Evolutionary conservation across 2,329 filamentous ascomycete genomes (phyloP).

Genomic region (Macrophomina tecta): DNA sequence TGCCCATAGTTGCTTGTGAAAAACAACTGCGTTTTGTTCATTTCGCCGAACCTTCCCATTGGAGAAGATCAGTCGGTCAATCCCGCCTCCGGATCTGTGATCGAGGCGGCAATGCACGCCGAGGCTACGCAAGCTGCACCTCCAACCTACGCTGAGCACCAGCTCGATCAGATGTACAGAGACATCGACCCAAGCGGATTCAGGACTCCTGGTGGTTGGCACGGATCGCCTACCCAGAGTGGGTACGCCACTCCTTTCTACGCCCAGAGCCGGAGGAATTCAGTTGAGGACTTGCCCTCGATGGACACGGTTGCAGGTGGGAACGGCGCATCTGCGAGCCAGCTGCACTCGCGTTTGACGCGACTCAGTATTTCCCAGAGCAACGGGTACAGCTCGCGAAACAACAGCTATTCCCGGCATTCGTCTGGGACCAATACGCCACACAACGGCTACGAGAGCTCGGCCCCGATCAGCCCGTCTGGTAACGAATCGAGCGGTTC

Average conservation of each 20-base stretch:
- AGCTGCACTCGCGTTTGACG: slow-evolving; percentile 72
- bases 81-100: slow-evolving; percentile 33
- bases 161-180: slow-evolving; percentile 88
- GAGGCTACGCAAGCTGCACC: slow-evolving; percentile 73
- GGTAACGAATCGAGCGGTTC: slow-evolving; percentile 24
- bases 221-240: slow-evolving; percentile 38
- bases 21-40: slow-evolving; percentile 89
- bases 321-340: slow-evolving; percentile 60
- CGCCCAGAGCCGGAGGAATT: slow-evolving; percentile 73
- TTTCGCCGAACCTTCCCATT: slow-evolving; percentile 89
- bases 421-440: slow-evolving; percentile 45
- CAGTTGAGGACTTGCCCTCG: slow-evolving; percentile 75
- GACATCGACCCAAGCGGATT: slow-evolving; percentile 83
- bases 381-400: slow-evolving; percentile 30
- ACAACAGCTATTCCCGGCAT: slow-evolving; percentile 31
- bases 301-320: slow-evolving; percentile 49
- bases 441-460: slow-evolving; percentile 31
- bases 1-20: slow-evolving; percentile 75
- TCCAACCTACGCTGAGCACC: slow-evolving; percentile 90
- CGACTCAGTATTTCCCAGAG: slow-evolving; percentile 53
- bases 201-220: slow-evolving; percentile 67
- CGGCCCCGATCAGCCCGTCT: slow-evolving; percentile 21
- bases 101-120: slow-evolving; percentile 53
- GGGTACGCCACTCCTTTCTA: slow-evolving; percentile 78
- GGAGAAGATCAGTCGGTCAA: slow-evolving; percentile 73